These are phyloP conservation scores for Diplodia seriata DNA, from an alignment of 2,329 filamentous ascomycete species.

Conservation along the genomic window DNA sequence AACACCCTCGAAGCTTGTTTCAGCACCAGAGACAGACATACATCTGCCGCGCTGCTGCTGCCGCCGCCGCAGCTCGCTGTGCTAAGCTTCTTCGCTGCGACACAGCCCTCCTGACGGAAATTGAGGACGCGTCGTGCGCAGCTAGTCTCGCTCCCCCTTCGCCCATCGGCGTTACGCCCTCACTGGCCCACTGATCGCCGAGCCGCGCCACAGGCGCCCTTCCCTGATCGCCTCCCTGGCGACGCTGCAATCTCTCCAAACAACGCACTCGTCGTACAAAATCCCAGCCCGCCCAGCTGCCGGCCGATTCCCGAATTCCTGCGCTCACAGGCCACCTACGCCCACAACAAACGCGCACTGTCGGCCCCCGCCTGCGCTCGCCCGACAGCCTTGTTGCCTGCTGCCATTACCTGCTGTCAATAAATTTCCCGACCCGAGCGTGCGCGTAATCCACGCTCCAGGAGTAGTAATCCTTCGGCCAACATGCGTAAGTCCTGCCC, in stretches of 20 bases:
- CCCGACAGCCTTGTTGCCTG: not conserved
- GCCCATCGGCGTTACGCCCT: conserved; percentile 10
- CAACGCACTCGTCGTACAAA: conserved; percentile 14
- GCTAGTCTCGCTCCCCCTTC: conserved; percentile 3
- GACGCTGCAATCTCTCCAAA: conserved; percentile 16
- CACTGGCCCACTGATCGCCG: conserved; percentile 17
- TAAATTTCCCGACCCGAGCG: conserved; percentile 21
- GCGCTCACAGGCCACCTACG: conserved; percentile 21
- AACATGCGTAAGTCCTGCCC: conserved; percentile 27
- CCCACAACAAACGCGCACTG: conserved; percentile 28
- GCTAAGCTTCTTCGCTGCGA: not conserved
- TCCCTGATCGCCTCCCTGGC: conserved; percentile 22
- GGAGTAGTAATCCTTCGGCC: conserved; percentile 13
- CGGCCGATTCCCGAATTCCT: conserved; percentile 17
- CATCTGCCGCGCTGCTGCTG: not conserved
- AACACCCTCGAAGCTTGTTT: conserved; percentile 16
- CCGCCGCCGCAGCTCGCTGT: not conserved
- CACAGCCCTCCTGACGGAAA: conserved; percentile 1
- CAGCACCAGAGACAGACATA: not conserved
- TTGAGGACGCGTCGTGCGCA: conserved; percentile 18
- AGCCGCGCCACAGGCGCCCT: conserved; percentile 12
- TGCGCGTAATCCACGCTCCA: conserved; percentile 8
- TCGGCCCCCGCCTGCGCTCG: conserved; percentile 19
- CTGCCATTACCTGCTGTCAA: not conserved
- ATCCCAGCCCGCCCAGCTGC: not conserved